Evolutionary conservation across 2,329 filamentous ascomycete species (phyloP).

Genomic region (Epichloe coenophiala): DNA sequence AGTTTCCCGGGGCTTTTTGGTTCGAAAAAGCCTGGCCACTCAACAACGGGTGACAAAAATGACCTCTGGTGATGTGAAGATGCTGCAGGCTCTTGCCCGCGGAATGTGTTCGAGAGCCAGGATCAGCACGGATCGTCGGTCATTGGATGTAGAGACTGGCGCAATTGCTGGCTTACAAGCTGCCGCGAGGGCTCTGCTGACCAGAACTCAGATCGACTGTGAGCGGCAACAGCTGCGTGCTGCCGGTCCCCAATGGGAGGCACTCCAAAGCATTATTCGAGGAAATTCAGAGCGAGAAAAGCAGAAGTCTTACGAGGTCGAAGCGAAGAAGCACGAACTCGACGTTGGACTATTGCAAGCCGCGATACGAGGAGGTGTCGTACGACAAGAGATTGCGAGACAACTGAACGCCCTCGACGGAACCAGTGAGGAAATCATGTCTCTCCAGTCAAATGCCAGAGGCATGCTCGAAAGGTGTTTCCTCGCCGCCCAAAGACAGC

Average conservation of each 20-base stretch:
- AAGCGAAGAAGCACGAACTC: constrained; percentile 30
- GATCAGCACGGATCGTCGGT: constrained; percentile 37
- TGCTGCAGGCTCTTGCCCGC: constrained; percentile 53
- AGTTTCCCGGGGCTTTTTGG: constrained; percentile 51
- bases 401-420: constrained; percentile 34
- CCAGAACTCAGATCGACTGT: constrained; percentile 37
- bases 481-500: constrained; percentile 33
- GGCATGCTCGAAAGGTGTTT: constrained; percentile 46
- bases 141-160: constrained; percentile 36
- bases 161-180: constrained; percentile 49
- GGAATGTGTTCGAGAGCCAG: constrained; percentile 50
- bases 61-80: constrained; percentile 36
- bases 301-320: constrained; percentile 30
- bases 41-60: constrained; percentile 43
- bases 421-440: constrained; percentile 31
- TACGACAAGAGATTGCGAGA: constrained; percentile 34
- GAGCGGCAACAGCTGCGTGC: constrained; percentile 38
- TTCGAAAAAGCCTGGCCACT: constrained; percentile 41
- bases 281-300: constrained; percentile 35
- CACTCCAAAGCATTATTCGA: constrained; percentile 27
- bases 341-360: constrained; percentile 36
- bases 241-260: constrained; percentile 35
- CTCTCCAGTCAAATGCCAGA: constrained; percentile 45
- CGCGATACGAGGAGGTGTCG: constrained; percentile 39
- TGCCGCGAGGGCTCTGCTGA: constrained; percentile 48